These are phyloP conservation scores for Colletotrichum spinosum DNA, from an alignment of 2,329 filamentous ascomycete genomes.

Conservation along the genomic window DNA sequence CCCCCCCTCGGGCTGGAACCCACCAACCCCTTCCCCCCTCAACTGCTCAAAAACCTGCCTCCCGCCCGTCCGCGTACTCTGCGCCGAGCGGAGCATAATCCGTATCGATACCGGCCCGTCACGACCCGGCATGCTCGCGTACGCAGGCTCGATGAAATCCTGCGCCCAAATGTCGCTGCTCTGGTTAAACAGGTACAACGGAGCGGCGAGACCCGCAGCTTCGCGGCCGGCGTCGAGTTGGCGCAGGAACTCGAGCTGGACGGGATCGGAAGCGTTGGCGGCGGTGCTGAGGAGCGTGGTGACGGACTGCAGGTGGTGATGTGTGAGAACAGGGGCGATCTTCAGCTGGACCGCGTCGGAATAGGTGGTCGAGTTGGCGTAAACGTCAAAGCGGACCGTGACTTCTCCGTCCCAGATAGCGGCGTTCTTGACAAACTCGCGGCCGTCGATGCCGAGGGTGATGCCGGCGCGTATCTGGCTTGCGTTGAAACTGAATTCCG, in stretches of 20 bases:
- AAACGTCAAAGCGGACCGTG: conserved; percentile 45
- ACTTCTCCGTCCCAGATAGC: conserved; percentile 45
- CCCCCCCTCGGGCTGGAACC: conserved; percentile 43
- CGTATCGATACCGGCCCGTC: conserved; percentile 46
- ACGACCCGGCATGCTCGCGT: conserved; percentile 52
- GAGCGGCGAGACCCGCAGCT: conserved; percentile 36
- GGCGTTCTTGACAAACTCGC: conserved; percentile 42
- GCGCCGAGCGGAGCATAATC: conserved; percentile 48
- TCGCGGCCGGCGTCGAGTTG: conserved; percentile 35
- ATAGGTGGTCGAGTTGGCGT: conserved; percentile 34
- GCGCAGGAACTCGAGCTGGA: conserved; percentile 39
- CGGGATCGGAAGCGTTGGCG: conserved; percentile 11
- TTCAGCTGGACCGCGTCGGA: conserved; percentile 47
- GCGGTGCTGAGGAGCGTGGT: conserved; percentile 43
- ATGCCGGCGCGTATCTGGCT: conserved; percentile 45
- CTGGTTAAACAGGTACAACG: conserved; percentile 41
- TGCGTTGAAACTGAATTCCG: conserved; percentile 44
- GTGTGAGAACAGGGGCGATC: conserved; percentile 51
- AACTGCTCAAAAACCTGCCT: conserved; percentile 48
- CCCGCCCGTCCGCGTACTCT: conserved; percentile 43
- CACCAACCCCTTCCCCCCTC: conserved; percentile 45
- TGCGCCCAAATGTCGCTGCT: conserved; percentile 51
- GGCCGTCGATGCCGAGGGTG: conserved; percentile 50
- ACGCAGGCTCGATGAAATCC: conserved; percentile 53
- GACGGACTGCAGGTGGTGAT: conserved; percentile 49